phyloP scores from a whole-genome alignment of 2,329 filamentous ascomycete genomes.

The Nannizziopsis arthrosporioides region DNA sequence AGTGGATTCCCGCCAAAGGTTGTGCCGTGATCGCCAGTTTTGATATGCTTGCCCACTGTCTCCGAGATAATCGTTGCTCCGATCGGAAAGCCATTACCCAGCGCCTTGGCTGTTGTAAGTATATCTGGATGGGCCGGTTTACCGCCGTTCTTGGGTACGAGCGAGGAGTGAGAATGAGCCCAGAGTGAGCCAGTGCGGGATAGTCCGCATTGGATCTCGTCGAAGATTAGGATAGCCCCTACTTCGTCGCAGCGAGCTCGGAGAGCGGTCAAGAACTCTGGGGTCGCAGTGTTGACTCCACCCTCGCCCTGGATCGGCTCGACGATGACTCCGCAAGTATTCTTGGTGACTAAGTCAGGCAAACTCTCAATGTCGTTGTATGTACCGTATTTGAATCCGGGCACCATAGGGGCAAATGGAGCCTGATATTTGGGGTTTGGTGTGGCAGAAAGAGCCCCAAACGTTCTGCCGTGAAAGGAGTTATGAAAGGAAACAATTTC shows the following conservation, averaged over 20 bases:
- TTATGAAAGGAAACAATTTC: constrained; percentile 85
- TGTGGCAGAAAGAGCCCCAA: constrained; percentile 89
- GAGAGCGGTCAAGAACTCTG: constrained; percentile 75
- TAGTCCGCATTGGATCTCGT: constrained; percentile 94
- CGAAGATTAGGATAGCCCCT: constrained; percentile 79
- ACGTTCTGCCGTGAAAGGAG: constrained; percentile 92
- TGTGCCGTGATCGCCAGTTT: constrained; percentile 77
- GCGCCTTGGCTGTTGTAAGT: constrained; percentile 84
- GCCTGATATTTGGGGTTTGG: constrained; percentile 96
- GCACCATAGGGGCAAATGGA: constrained; percentile 90
- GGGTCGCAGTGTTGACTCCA: constrained; percentile 70
- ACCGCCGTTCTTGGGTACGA: constrained; percentile 27
- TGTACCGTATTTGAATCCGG: constrained; percentile 75
- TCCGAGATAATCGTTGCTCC: constrained; percentile 62
- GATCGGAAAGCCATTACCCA: constrained; percentile 93
- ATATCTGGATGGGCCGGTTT: constrained; percentile 79
- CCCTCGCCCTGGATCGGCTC: constrained; percentile 98
- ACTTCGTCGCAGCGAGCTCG: constrained; percentile 74
- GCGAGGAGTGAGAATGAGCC: constrained; percentile 66
- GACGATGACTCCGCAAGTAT: constrained; percentile 86
- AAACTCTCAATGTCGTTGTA: constrained; percentile 73
- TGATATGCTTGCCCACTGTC: constrained; percentile 55
- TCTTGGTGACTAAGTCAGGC: constrained; percentile 61
- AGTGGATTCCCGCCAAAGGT: constrained; percentile 91
- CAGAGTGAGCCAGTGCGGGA: constrained; percentile 78